Evolutionary conservation across 805 yeast genomes (phyloP), one percentile per base, ranked within the genome.

Genomic region (Dipodascus albidus): DNA sequence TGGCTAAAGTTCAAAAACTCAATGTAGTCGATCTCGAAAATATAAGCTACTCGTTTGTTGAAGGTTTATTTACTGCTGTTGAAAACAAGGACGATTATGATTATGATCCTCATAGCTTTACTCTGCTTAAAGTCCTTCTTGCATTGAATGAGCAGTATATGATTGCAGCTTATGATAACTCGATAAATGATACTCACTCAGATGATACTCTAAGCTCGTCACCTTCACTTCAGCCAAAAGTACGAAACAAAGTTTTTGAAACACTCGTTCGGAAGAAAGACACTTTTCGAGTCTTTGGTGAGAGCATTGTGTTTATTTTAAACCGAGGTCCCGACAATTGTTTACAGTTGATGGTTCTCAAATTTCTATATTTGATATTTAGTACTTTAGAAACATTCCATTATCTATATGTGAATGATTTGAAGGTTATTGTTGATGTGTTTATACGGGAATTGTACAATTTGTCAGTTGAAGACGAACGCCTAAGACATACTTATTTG

Each of bases 111-210:
- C 74, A 74, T 57, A 83, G 81, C 62, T 80, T 80, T 57, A 78
- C 86, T 42, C 81, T 83, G 56, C 82, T 89, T 70, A 82, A 82
- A 61, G 70, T 87, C 14, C 67, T 90, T 11, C 70, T 90, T 41
- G 82, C 88, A 1, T 70, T 90, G 23, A 90, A 90, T 67, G 96
- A 90, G 64, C 96, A 90, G 67, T 90, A 80, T 67, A 80, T 90
- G 83, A 83, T 87, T 42, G 44, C 44, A 6, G 17, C 44, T 6
- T 38, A 38, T 17, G 44, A 38, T 38, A 38, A 11, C 6, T 38
- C 44, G 9, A 31, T 31, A 9, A 31, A 31, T 9, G 15, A 31
- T 15, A 15, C 38, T 31, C 38, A 15, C 20, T 14, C 44, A 38
- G 44, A 4, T 6, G 17, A 4, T 11, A n/a, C 20, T 38, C 44